Conservation (phyloP, 2,329 filamentous ascomycete species). For the Hyphodiscus sp. region DNA sequence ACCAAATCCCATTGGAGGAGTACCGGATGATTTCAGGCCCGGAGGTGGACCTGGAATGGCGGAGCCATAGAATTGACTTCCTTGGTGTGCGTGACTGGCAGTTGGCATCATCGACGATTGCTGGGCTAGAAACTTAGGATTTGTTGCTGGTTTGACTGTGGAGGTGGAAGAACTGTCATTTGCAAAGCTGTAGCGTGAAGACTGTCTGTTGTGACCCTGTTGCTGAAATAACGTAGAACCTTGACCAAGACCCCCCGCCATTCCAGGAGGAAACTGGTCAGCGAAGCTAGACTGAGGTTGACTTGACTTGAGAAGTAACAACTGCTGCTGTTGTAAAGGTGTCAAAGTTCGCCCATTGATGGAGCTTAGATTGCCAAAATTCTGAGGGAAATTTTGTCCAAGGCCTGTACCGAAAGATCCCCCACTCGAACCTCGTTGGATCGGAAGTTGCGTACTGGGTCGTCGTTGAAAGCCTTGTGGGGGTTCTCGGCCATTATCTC, state of each 20-base stretch:
- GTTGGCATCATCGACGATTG: conserved; percentile 85
- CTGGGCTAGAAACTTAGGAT: conserved; percentile 74
- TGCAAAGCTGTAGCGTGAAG: conserved; percentile 81
- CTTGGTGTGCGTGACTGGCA: conserved; percentile 40
- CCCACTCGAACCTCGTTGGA: conserved; percentile 54
- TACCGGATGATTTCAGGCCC: conserved; percentile 89
- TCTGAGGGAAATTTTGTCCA: conserved; percentile 41
- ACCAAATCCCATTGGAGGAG: conserved; percentile 84
- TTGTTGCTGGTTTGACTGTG: conserved; percentile 69
- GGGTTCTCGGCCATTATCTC: conserved; percentile 47
- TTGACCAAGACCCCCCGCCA: conserved; percentile 40
- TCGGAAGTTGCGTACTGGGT: conserved; percentile 67
- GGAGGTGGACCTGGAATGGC: conserved; percentile 91
- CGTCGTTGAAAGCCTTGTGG: conserved; percentile 50
- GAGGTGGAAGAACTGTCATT: conserved; percentile 60
- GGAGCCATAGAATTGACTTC: conserved; percentile 70
- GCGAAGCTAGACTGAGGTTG: conserved; percentile 39
- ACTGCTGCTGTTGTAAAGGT: conserved; percentile 69
- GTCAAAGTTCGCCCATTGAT: conserved; percentile 68
- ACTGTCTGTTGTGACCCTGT: conserved; percentile 71
- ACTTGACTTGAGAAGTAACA: conserved; percentile 49
- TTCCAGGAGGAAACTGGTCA: conserved; percentile 54
- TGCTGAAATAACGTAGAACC: conserved; percentile 47
- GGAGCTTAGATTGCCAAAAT: conserved; percentile 47
- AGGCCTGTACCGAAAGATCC: conserved; percentile 49